phyloP scores from a whole-genome alignment of 139 green algal genomes.

The Limnomonas spitsbergensis region DNA sequence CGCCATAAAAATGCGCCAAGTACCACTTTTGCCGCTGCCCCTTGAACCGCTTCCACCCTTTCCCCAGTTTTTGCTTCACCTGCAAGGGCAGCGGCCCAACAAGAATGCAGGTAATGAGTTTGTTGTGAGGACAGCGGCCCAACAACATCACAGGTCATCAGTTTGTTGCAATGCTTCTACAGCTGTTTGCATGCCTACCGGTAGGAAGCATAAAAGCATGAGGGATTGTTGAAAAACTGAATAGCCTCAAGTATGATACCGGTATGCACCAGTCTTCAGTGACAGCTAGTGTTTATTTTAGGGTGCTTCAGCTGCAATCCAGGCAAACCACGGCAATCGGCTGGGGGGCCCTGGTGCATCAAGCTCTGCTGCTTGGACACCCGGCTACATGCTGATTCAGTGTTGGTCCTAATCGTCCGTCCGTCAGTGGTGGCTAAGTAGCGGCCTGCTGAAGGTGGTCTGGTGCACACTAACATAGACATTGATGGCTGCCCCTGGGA shows the following conservation, averaged over 20 bases:
- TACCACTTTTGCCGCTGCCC: slow-evolving; percentile 40
- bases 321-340: background rate
- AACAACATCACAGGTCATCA: background rate
- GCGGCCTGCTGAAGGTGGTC: too few relatives aligned
- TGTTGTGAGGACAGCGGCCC: background rate
- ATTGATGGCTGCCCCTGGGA: too few relatives aligned
- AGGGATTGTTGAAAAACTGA: background rate
- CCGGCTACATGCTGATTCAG: too few relatives aligned
- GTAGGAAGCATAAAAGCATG: background rate
- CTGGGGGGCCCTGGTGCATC: too few relatives aligned
- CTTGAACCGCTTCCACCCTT: slow-evolving; percentile 22
- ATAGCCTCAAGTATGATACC: background rate
- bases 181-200: background rate
- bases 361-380: too few relatives aligned
- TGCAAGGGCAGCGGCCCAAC: background rate
- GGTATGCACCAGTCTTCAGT: too few relatives aligned
- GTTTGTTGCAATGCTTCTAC: background rate
- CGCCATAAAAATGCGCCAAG: slow-evolving; percentile 28
- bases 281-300: too few relatives aligned
- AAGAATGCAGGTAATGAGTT: background rate
- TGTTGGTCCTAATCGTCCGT: too few relatives aligned
- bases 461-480: too few relatives aligned
- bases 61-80: slow-evolving; percentile 5
- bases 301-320: background rate
- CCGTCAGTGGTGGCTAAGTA: too few relatives aligned